Conservation (phyloP, 257 asterid genomes). For the Solanum peruvianum region DNA sequence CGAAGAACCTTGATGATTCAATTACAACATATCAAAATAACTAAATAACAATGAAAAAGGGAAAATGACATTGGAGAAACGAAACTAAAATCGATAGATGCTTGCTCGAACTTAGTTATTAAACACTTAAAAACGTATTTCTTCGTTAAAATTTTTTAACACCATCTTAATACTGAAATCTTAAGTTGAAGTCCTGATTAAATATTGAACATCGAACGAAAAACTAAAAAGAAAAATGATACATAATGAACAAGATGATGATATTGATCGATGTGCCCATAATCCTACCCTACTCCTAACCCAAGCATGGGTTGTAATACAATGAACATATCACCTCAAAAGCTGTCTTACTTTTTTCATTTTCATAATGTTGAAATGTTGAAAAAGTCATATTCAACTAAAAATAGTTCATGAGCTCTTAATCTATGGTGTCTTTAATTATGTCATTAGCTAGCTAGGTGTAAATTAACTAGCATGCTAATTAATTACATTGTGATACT, state of each 20-base stretch:
- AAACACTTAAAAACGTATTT: background rate
- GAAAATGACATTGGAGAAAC: background rate
- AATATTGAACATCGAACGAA: background rate
- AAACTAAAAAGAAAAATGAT: background rate
- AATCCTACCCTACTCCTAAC: constrained; percentile 5
- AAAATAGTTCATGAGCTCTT: background rate
- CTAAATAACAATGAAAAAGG: background rate
- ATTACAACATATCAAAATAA: background rate
- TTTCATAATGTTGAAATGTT: background rate
- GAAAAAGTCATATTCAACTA: background rate
- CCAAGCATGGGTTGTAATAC: background rate
- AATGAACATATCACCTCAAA: background rate
- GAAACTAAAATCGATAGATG: background rate
- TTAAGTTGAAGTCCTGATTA: background rate
- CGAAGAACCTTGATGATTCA: too few relatives aligned
- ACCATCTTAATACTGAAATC: background rate
- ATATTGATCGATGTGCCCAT: constrained; percentile 4
- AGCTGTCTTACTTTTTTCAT: background rate
- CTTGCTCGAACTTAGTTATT: background rate
- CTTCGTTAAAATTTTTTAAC: background rate
- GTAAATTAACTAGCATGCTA: background rate
- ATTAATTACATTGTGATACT: too few relatives aligned
- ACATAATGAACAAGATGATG: background rate
- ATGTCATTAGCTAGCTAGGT: background rate
- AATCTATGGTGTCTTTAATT: background rate